Evolutionary conservation across 1,139 yeast genomes (phyloP), one percentile per base, ranked within the genome.

Genomic region (Petasospora fabianii): DNA sequence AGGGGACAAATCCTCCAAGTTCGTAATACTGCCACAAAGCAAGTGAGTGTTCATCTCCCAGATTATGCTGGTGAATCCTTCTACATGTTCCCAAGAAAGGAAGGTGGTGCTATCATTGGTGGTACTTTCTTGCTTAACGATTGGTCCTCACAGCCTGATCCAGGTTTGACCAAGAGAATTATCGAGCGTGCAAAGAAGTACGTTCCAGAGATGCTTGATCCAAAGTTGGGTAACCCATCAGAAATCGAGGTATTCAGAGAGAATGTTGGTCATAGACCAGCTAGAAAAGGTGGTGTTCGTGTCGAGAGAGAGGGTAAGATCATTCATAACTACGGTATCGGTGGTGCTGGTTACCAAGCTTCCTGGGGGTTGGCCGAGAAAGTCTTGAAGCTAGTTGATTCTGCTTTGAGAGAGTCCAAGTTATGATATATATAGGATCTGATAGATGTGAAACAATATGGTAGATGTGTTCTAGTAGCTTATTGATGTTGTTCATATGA

Each of bases 211-310:
- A 56, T 81, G 32, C 59, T 70, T 58, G 66, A 69, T 41, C 63
- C 48, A n/a, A 47, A 62, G 46, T 21, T 32, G 13, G 55, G 51
- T 2, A 50, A 51, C 35, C 39, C 42, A 16, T 8, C 41, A 1
- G 54, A 61, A 5, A 54, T 68, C 14, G 73, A 71, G 32, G 65
- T 80, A 9, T 60, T 65, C n/a, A 64, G 71, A 41, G 63, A 72
- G 30, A 80, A 80, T 54, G 84, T 80, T n/a, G 90, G 87, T 0
- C 73, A 80, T 47, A 66, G 90, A 51, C 90, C 90, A 0, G 83
- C 77, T 0, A 68, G 90, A 56, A 49, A 61, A 9, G 78, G 77
- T 1, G 90, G 90, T 2, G 68, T 75, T 3, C 62, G 80, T 38
- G 57, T 79, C 1, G 75, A 68, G 35, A 53, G 62, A 24, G 75